Evolutionary conservation across 495 filamentous ascomycete genomes (phyloP).

Genomic region (Talaromyces borbonicus): DNA sequence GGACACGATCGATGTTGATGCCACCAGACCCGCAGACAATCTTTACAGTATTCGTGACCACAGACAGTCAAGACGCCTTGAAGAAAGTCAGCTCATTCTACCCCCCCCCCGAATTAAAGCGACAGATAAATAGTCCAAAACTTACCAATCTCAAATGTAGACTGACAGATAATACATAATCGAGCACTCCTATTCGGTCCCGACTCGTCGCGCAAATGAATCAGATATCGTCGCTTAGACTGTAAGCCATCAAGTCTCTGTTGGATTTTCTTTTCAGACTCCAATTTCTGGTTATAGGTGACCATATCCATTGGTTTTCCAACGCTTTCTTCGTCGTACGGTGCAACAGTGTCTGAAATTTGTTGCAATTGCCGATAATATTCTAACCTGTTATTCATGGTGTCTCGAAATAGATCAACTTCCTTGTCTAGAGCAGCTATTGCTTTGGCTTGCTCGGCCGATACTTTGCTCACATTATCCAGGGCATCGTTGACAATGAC

Average conservation of each 20-base stretch:
- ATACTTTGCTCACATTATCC: constrained; percentile 47
- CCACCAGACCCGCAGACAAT: constrained; percentile 74
- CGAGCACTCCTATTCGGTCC: constrained; percentile 43
- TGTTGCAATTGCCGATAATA: constrained; percentile 84
- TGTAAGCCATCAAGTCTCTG: constrained; percentile 49
- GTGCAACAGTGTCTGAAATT: constrained; percentile 75
- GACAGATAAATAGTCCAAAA: too few relatives aligned
- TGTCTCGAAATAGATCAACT: constrained; percentile 60
- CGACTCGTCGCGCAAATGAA: constrained; percentile 49
- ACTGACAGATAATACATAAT: constrained; percentile 74
- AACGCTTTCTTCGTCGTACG: constrained; percentile 51
- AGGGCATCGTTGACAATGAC: constrained; percentile 48
- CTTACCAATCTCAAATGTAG: constrained; percentile 59
- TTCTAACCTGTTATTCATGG: constrained; percentile 73
- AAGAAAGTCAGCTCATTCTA: constrained; percentile 12
- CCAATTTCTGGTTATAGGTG: constrained; percentile 24
- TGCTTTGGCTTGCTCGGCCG: constrained; percentile 55
- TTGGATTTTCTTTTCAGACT: constrained; percentile 39
- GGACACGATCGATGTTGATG: constrained; percentile 55
- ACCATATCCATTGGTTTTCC: constrained; percentile 30
- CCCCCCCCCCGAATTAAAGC: too few relatives aligned
- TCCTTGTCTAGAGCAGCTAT: constrained; percentile 55
- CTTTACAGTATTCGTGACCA: constrained; percentile 83
- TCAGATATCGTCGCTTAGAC: constrained; percentile 63
- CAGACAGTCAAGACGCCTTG: constrained; percentile 69